Evolutionary conservation across 2,329 filamentous ascomycete genomes (phyloP), one percentile per base, ranked within the genome.

Genomic region (Gliomastix tumulicola): DNA sequence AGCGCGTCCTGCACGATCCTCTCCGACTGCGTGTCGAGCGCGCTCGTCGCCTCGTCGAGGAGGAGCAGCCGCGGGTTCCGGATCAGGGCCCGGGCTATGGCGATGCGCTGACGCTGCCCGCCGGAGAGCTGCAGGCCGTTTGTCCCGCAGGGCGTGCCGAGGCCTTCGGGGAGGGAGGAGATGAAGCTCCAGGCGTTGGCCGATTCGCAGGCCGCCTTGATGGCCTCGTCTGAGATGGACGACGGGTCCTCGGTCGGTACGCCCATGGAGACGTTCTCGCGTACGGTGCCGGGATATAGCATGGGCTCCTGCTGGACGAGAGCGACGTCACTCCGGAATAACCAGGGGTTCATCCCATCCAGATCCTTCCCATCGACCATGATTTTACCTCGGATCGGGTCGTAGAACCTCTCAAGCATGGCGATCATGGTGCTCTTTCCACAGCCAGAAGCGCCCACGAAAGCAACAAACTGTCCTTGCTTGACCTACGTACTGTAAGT

Each of bases 241-340:
- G 19, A 11, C 21, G 17, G 15, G 18, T 32, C 21, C 3, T n/a
- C n/a, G 16, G 28, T 28, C 28, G 73, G 65, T 5, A 2, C 90
- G 10, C 88, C 88, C 3, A 97, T 74, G 6, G 94, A 63, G 43
- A 97, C 88, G 55, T 97, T 97, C 22, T 97, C 89, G 45, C 74
- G 77, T 50, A 98, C 87, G 0, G 84, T 89, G 30, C 90, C 92
- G 57, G 94, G 88, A 61, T 96, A 98, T 1, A 98, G 66, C 0
- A 89, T 95, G 1, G 92, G 90, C 57, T 97, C 92, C 55, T 97
- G 92, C 22, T 84, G 88, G 12, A 98, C 92, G 10, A 98, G 80
- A 0, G 90, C 84, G 44, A 97, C 75, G 56, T 82, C 78, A 15
- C 74, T 80, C 36, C 92, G 82, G 64, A 96, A 96, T 37, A 89